Evolutionary conservation across 2,329 filamentous ascomycete species (phyloP).

Genomic region (Phyllosticta citriasiana): DNA sequence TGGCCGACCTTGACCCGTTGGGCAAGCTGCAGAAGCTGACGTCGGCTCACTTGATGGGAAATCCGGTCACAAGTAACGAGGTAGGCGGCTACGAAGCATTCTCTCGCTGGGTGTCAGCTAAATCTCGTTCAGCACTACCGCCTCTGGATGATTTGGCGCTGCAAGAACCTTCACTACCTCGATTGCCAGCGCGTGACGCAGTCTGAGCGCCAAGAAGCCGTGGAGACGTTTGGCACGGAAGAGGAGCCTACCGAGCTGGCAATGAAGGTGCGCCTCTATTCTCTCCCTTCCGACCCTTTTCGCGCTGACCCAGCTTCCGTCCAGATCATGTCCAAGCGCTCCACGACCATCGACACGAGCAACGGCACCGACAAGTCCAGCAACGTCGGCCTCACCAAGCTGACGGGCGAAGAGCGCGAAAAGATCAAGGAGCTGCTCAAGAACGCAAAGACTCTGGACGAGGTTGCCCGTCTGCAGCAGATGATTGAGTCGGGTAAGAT

Average conservation of each 20-base stretch:
- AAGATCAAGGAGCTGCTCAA: conserved; percentile 77
- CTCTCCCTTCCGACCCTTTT: not conserved
- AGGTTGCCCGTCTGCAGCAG: conserved; percentile 85
- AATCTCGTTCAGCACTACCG: conserved; percentile 63
- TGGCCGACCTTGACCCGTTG: conserved; percentile 81
- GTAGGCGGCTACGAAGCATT: conserved; percentile 39
- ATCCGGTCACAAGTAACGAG: conserved; percentile 87
- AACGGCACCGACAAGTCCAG: conserved; percentile 35
- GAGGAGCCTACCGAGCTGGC: conserved; percentile 74
- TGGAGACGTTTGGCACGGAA: conserved; percentile 71
- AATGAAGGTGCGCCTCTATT: conserved; percentile 43
- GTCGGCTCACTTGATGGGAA: conserved; percentile 73
- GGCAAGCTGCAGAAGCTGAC: conserved; percentile 58
- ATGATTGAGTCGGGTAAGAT: conserved; percentile 68
- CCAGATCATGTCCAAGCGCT: conserved; percentile 75
- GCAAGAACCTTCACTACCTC: conserved; percentile 75
- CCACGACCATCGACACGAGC: conserved; percentile 57
- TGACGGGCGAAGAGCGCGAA: conserved; percentile 82
- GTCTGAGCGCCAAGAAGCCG: conserved; percentile 65
- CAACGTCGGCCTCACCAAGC: conserved; percentile 61
- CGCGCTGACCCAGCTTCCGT: not conserved
- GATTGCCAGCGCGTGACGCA: conserved; percentile 90
- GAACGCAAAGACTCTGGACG: conserved; percentile 78
- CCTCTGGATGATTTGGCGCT: conserved; percentile 81
- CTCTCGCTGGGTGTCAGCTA: not conserved